A percentile compares a stretch with the other conserved stretches of the same genome.
These are phyloP conservation scores for Tuber indicum DNA, from an alignment of 495 filamentous ascomycete genomes.

Conservation along the genomic window DNA sequence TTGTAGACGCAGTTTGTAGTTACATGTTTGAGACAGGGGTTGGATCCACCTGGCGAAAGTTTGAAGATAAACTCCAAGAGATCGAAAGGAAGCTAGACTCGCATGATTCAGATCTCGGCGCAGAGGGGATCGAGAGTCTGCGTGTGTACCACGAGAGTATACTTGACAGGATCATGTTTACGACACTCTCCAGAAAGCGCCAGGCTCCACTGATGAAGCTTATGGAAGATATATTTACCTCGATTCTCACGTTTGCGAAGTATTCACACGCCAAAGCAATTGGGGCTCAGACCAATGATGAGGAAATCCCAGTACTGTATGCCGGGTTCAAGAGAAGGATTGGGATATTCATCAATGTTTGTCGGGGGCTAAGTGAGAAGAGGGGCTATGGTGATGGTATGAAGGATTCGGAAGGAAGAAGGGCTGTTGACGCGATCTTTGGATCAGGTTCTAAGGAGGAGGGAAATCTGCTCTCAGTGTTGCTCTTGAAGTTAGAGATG, in stretches of 20 bases:
- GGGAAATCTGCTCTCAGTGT: constrained; percentile 50
- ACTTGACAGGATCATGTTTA: constrained; percentile 73
- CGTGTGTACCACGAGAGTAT: constrained; percentile 65
- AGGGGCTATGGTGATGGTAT: constrained; percentile 50
- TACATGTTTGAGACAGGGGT: constrained; percentile 77
- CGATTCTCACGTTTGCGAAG: constrained; percentile 63
- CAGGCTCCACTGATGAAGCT: constrained; percentile 65
- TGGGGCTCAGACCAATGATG: constrained; percentile 44
- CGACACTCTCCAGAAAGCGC: constrained; percentile 61
- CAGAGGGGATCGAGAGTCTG: constrained; percentile 56
- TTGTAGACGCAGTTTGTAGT: constrained; percentile 58
- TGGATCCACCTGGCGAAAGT: constrained; percentile 60
- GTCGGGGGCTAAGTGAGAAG: constrained; percentile 56
- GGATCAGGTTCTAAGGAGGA: constrained; percentile 36
- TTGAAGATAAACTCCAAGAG: constrained; percentile 57
- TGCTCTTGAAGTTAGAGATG: constrained; percentile 58
- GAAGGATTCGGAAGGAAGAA: constrained; percentile 41
- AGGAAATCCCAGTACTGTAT: constrained; percentile 53
- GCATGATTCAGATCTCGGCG: constrained; percentile 43
- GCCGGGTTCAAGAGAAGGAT: constrained; percentile 59
- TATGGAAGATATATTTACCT: constrained; percentile 68
- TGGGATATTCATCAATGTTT: constrained; percentile 61
- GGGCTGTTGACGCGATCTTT: constrained; percentile 41
- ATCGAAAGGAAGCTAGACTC: constrained; percentile 56
- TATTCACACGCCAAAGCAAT: constrained; percentile 46